Percentiles rank a stretch among this genome's conserved stretches.
Evolutionary conservation across 805 yeast genomes (phyloP).

Genomic region (Pichia gijzeniarum): DNA sequence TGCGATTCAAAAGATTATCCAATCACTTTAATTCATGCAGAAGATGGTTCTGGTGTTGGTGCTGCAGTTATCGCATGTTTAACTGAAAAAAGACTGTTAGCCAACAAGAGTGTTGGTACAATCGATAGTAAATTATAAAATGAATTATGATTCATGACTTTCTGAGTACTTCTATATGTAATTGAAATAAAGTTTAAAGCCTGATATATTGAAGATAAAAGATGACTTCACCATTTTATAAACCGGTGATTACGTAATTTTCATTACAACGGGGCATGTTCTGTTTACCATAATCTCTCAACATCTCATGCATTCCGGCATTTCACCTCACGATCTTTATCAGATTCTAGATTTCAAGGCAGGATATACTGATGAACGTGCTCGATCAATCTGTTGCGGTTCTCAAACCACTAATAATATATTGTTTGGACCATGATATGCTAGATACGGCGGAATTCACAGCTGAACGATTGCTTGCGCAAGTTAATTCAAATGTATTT

Average conservation of each 20-base stretch:
- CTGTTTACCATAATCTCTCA: background rate
- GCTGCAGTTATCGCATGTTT: constrained; percentile 97
- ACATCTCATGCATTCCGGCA: background rate
- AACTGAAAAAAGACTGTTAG: constrained; percentile 69
- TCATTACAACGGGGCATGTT: constrained; percentile 5
- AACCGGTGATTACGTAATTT: background rate
- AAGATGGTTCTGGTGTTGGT: constrained; percentile 98
- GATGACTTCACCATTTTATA: too few species aligned
- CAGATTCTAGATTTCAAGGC: too few species aligned
- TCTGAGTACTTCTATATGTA: too few species aligned
- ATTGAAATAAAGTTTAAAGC: too few species aligned
- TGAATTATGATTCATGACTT: background rate
- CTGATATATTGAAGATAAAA: too few species aligned
- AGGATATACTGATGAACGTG: background rate
- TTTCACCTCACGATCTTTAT: too few species aligned
- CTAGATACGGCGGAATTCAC: constrained; percentile 77
- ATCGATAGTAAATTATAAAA: constrained; percentile 2
- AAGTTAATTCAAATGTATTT: constrained; percentile 15
- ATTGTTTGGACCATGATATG: constrained; percentile 65
- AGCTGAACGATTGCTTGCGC: constrained; percentile 72
- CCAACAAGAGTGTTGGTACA: constrained; percentile 44
- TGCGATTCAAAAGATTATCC: constrained; percentile 21
- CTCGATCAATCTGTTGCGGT: constrained; percentile 2
- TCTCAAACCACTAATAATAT: constrained; percentile 50
- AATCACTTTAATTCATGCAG: constrained; percentile 32